Evolutionary conservation across 1,139 yeast species (phyloP), one percentile per base, ranked within the genome.

Genomic region (Wickerhamomyces sp.): DNA sequence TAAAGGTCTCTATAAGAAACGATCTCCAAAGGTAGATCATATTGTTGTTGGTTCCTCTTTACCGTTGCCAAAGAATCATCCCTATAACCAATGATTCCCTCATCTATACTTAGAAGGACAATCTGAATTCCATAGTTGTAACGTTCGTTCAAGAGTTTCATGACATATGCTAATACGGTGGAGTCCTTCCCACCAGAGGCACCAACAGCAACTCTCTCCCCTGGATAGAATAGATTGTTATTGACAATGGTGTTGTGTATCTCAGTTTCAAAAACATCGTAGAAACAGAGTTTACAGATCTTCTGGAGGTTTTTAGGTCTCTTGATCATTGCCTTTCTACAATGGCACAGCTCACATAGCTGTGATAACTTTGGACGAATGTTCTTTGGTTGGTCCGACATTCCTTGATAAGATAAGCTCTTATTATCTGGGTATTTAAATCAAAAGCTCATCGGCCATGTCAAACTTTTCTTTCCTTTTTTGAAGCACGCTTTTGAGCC

Each of bases 171-270:
- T 34, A 94, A 68, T 1, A 94, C 99, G 0, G 99, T 94, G 6
- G 97, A 89, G 62, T 94, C 99, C 60, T 94, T 94, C 42, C 99
- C 99, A 27, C 99, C 99, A 1, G 96, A 88, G 0, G 99, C 99
- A 13, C 99, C 99, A 29, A 94, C 91, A 14, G 98, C 99, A 2
- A 94, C 93, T 35, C 71, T 75, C 60, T 94, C 99, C 14, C 97
- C 98, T 1, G 71, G 73, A 33, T 78, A 63, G 59, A 94, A 94
- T 40, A 94, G 73, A 1, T 79, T 71, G 45, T 86, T 83, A 40
- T 78, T 73, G 10, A 74, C 71, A 44, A 94, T 91, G 7, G 99
- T 93, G 57, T 90, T 78, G 69, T 94, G 99, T 52, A 94, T 86
- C 62, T 94, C 99, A 0, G 95, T 87, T 65, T 94, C 99, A 65